Evolutionary conservation across 257 asterid species (phyloP).

Genomic region (Galeopsis tetrahit): DNA sequence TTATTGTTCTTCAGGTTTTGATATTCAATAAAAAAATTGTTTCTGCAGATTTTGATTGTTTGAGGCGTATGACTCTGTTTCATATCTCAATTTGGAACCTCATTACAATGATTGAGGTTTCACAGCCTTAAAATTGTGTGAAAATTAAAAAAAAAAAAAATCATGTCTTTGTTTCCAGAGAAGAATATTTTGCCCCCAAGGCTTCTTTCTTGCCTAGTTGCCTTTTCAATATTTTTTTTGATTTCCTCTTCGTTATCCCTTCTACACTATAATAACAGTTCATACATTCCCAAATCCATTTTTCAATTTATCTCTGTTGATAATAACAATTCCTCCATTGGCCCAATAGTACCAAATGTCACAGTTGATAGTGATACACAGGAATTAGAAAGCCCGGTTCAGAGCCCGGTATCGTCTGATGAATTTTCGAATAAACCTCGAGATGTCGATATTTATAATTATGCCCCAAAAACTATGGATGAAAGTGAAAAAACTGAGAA

Average conservation of each 20-base stretch:
- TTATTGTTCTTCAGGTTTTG: background rate
- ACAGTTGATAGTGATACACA: background rate
- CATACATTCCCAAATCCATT: conserved; percentile 45
- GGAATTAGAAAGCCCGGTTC: background rate
- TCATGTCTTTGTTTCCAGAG: conserved; percentile 54
- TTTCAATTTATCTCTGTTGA: conserved; percentile 43
- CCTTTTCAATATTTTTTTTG: conserved; percentile 58
- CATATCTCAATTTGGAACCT: background rate
- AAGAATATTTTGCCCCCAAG: conserved; percentile 60
- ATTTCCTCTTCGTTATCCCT: conserved; percentile 58
- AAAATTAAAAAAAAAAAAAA: background rate
- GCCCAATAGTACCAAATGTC: conserved; percentile 25
- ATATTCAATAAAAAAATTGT: background rate
- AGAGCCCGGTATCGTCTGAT: conserved; percentile 20
- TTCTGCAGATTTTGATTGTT: conserved; percentile 27
- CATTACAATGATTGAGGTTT: background rate
- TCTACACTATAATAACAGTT: conserved; percentile 45
- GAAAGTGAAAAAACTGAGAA: conserved; percentile 18
- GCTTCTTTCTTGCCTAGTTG: conserved; percentile 61
- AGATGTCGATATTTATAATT: conserved; percentile 20
- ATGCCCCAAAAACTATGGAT: background rate
- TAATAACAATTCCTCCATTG: conserved; percentile 31
- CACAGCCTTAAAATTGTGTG: background rate
- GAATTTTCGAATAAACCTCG: conserved; percentile 21
- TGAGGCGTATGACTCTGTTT: too few relatives aligned